Evolutionary conservation across 1,284 basidiomycete species (phyloP).

Genomic region (Cryptococcus sp.): DNA sequence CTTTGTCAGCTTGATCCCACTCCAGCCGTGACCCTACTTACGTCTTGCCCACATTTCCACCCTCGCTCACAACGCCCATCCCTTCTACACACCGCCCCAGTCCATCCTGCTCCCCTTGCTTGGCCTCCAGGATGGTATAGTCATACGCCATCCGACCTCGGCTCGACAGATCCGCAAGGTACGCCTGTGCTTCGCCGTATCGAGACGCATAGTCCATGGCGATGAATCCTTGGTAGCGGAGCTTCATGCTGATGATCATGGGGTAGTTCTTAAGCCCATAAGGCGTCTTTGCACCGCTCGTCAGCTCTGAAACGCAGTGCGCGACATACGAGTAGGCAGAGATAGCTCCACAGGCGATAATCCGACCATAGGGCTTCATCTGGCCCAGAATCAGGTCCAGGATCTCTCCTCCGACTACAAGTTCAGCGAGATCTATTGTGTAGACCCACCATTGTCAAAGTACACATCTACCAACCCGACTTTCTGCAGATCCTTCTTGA

Average conservation of each 20-base stretch:
- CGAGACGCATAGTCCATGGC: conserved; percentile 56
- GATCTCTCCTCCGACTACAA: conserved; percentile 59
- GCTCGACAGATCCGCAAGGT: conserved; percentile 53
- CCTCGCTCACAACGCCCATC: conserved; percentile 64
- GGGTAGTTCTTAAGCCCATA: conserved; percentile 46
- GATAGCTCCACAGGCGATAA: conserved; percentile 74
- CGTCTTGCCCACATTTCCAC: conserved; percentile 79
- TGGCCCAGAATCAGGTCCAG: conserved; percentile 67
- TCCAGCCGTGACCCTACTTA: conserved; percentile 43
- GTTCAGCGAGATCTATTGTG: neutral
- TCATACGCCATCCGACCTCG: conserved; percentile 72
- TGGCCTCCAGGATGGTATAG: conserved; percentile 57
- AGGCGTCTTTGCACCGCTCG: conserved; percentile 18
- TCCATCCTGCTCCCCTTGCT: conserved; percentile 49
- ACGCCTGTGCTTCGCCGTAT: conserved; percentile 43
- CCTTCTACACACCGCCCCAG: conserved; percentile 65
- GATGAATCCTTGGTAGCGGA: conserved; percentile 75
- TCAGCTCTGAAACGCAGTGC: neutral
- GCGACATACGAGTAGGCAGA: conserved; percentile 43
- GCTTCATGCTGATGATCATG: conserved; percentile 66
- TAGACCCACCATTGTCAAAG: conserved; percentile 66
- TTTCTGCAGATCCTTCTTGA: conserved; percentile 53
- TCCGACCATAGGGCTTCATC: conserved; percentile 68
- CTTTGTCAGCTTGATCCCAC: conserved; percentile 7
- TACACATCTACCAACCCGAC: conserved; percentile 64